Conservation (phyloP, 129 eudicot species). For the Helianthus tuberosus region DNA sequence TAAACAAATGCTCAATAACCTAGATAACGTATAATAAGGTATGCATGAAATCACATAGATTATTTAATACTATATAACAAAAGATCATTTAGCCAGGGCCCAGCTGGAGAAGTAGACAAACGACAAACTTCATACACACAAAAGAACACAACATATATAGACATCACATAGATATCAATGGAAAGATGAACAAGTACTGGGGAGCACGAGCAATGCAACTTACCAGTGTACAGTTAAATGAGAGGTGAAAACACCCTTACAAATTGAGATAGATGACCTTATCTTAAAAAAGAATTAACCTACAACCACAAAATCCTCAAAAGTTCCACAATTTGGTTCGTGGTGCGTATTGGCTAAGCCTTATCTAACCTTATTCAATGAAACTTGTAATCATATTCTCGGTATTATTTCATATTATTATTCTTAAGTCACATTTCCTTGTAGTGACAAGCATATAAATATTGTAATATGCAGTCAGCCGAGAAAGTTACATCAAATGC, state of each 20-base stretch:
- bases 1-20: conserved; percentile 21
- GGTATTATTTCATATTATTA: too few relatives aligned
- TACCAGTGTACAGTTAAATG: conserved; percentile 33
- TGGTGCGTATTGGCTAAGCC: conserved; percentile 35
- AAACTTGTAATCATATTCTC: too few relatives aligned
- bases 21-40: conserved; percentile 4
- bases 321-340: conserved; percentile 30
- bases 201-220: conserved; percentile 32
- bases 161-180: conserved; percentile 31
- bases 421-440: too few relatives aligned
- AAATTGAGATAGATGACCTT: conserved; percentile 36
- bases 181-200: conserved; percentile 29
- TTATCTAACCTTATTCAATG: conserved; percentile 28
- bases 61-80: background rate
- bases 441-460: too few relatives aligned
- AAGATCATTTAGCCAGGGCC: conserved; percentile 14
- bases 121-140: conserved; percentile 20
- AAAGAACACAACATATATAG: conserved; percentile 16
- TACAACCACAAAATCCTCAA: conserved; percentile 43
- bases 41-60: conserved; percentile 12
- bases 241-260: conserved; percentile 38
- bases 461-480: background rate
- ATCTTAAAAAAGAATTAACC: conserved; percentile 32
- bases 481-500: background rate
- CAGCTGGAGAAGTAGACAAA: conserved; percentile 26